phyloP scores from a whole-genome alignment of 2,329 filamentous ascomycete species.

The Sphaerulina musiva region DNA sequence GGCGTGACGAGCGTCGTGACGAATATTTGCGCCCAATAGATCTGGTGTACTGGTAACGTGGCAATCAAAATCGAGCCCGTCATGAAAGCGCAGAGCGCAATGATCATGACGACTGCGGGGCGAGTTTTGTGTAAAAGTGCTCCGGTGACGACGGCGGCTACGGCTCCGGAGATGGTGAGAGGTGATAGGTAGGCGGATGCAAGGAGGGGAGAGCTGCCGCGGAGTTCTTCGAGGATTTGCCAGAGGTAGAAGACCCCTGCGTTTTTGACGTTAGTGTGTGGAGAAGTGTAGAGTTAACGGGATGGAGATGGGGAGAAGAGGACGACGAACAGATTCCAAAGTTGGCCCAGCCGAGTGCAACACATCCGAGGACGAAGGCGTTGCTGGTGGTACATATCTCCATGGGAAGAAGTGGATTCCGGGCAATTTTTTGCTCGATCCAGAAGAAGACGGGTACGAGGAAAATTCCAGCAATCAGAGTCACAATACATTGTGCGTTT shows the following conservation, averaged over 20 bases:
- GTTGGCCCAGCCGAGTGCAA: constrained; percentile 26
- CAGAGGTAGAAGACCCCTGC: constrained; percentile 33
- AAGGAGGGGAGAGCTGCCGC: constrained; percentile 40
- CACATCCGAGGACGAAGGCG: constrained; percentile 27
- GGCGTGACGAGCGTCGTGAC: constrained; percentile 46
- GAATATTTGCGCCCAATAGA: constrained; percentile 61
- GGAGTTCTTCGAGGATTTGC: constrained; percentile 44
- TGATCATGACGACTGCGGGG: constrained; percentile 34
- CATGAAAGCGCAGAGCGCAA: constrained; percentile 39
- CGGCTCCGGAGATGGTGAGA: constrained; percentile 40
- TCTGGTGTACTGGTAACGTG: constrained; percentile 48
- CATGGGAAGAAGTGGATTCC: constrained; percentile 24
- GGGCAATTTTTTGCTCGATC: constrained; percentile 22
- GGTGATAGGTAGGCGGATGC: constrained; percentile 44
- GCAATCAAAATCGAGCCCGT: constrained; percentile 38
- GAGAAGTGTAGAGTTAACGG: neutral
- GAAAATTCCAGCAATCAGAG: constrained; percentile 25
- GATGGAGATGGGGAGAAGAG: neutral
- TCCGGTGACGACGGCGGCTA: constrained; percentile 40
- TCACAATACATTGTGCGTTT: constrained; percentile 25
- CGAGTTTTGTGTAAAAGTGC: constrained; percentile 25
- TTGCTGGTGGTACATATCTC: constrained; percentile 26
- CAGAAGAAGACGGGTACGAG: constrained; percentile 27
- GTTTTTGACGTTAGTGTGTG: constrained; percentile 19
- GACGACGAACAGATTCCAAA: constrained; percentile 25